Evolutionary conservation across 805 yeast species (phyloP).

Genomic region (Brettanomyces nanus): DNA sequence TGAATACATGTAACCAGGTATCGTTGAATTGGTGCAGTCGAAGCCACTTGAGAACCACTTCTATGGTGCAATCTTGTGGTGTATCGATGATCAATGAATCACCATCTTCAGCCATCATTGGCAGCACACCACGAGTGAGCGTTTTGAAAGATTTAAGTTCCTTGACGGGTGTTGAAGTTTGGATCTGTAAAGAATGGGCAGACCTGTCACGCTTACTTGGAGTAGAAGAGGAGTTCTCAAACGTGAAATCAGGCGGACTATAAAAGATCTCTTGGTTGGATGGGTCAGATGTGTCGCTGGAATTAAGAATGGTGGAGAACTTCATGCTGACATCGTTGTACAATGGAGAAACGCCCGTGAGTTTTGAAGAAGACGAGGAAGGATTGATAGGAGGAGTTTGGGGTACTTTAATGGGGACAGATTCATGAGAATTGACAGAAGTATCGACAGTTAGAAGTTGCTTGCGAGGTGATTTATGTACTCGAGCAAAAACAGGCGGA

Average conservation of each 20-base stretch:
- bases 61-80: not conserved
- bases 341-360: not conserved
- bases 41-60: slow-evolving; percentile 3
- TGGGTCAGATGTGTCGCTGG: not conserved
- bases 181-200: not conserved
- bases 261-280: not conserved
- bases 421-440: not conserved
- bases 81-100: not conserved
- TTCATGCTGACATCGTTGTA: not conserved
- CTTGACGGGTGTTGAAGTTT: not conserved
- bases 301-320: not conserved
- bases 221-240: not conserved
- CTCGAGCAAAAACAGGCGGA: not conserved
- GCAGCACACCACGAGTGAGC: slow-evolving; percentile 11
- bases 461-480: not conserved
- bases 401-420: not conserved
- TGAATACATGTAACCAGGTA: slow-evolving; percentile 65
- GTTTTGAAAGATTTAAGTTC: not conserved
- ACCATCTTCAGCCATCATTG: not conserved
- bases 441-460: not conserved
- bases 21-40: slow-evolving; percentile 48
- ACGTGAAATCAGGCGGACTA: not conserved
- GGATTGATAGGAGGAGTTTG: not conserved
- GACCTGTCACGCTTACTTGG: not conserved
- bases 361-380: not conserved